phyloP scores from a whole-genome alignment of 1,139 yeast genomes.

The Meyerozyma carpophila region DNA sequence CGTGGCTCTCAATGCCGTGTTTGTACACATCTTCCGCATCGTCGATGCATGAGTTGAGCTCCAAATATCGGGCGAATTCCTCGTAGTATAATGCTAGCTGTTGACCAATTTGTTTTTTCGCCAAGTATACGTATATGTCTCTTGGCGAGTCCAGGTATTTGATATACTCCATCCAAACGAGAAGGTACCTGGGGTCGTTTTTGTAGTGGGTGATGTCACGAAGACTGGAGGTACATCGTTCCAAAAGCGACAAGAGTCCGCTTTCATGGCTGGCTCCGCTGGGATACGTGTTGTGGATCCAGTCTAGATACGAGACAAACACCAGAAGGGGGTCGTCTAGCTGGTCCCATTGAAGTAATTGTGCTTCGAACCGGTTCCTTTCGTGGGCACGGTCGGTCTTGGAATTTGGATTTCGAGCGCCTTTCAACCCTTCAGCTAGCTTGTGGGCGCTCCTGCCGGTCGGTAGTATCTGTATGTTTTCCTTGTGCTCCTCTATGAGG shows the following conservation, averaged over 20 bases:
- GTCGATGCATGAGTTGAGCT: conserved; percentile 39
- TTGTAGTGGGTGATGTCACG: conserved; percentile 62
- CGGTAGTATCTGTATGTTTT: conserved; percentile 65
- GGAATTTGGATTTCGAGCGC: conserved; percentile 17
- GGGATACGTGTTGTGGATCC: conserved; percentile 67
- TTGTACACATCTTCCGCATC: conserved; percentile 65
- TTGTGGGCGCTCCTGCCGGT: conserved; percentile 69
- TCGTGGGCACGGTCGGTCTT: conserved; percentile 26
- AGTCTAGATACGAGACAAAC: conserved; percentile 63
- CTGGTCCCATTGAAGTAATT: conserved; percentile 45
- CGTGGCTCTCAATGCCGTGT: conserved; percentile 54
- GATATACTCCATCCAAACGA: conserved; percentile 76
- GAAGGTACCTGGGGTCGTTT: conserved; percentile 76
- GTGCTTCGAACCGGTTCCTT: conserved; percentile 39
- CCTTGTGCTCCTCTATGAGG: conserved; percentile 66
- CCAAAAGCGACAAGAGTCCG: conserved; percentile 62
- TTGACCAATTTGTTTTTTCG: conserved; percentile 68
- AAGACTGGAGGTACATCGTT: conserved; percentile 67
- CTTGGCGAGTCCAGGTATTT: conserved; percentile 64
- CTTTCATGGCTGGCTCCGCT: conserved; percentile 65
- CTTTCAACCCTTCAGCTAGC: conserved; percentile 42
- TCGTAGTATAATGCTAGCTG: conserved; percentile 71
- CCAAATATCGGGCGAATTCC: conserved; percentile 68
- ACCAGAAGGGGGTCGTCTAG: conserved; percentile 80
- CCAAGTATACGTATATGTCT: conserved; percentile 69